These are phyloP conservation scores for Schrenkiella parvula DNA, from an alignment of 345 rosid genomes.

Conservation along the genomic window DNA sequence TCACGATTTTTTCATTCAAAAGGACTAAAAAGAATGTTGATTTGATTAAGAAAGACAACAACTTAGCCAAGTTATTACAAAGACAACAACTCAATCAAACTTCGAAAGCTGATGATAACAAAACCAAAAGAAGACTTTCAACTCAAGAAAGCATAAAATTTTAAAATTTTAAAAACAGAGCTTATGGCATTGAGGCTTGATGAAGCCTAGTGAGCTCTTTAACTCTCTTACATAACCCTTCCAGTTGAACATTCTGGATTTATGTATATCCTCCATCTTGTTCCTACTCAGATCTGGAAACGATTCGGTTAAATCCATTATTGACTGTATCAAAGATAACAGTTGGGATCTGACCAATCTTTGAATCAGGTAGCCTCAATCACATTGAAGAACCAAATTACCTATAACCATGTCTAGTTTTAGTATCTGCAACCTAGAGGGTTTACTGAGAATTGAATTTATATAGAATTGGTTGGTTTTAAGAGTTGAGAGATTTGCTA, in stretches of 20 bases:
- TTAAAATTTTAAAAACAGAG: neutral
- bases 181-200: conserved; percentile 29
- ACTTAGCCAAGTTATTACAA: conserved; percentile 1
- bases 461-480: too few species aligned
- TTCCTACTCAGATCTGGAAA: conserved; percentile 77
- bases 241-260: conserved; percentile 58
- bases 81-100: neutral
- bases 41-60: conserved; percentile 5
- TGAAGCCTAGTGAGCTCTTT: conserved; percentile 91
- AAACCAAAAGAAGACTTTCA: conserved; percentile 9
- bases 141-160: neutral
- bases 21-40: neutral
- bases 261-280: conserved; percentile 78
- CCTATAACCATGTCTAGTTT: neutral
- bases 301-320: conserved; percentile 79
- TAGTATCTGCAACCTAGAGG: neutral
- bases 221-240: conserved; percentile 85
- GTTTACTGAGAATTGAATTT: too few species aligned
- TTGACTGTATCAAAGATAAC: conserved; percentile 81
- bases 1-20: neutral
- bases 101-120: neutral
- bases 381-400: neutral
- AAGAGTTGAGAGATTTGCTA: too few species aligned
- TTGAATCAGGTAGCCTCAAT: conserved; percentile 45
- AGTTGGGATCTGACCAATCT: conserved; percentile 84